Base-by-base conservation (phyloP, 179 eudicot genomes). In the Spergularia azorica region DNA sequence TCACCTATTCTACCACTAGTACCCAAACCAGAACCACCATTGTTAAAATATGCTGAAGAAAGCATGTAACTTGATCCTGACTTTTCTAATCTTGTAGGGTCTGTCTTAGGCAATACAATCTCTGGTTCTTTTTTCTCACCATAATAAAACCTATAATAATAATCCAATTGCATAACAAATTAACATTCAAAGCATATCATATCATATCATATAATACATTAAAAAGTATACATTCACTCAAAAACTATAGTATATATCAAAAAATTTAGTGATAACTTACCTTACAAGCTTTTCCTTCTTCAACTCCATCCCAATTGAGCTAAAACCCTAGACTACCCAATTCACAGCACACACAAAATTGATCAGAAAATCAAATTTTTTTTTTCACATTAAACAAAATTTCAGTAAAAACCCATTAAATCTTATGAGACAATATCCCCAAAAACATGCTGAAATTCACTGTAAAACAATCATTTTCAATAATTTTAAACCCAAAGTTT, bases 251-350 rank as follows among this genome's bases (percentile, higher is more conserved):
- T 26, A 26, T 26, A 26, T 26, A 26, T 26, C 2, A 26, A 26
- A 26, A 63, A 56, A 54, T 43, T 12, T 51, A 61, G 18, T 38
- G 6, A 13, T 3, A 62, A 72, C 84, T 70, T 75, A 92, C 97
- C 97, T 89, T 63, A 92, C 92, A 55, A 84, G 70, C 84, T 82
- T 91, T 77, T 89, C 88, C 69, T 84, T 86, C 86, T 88, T 88
- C 82, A 87, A 20, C 81, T 89, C 95, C 97, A 92, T 92, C 54
- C 76, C 70, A 77, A 77, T 14, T 76, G 56, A n/a, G 54, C 52
- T 74, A 82, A 60, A 74, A 74, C 77, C 81, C 82, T 78, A 74
- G 41, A 71, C 70, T 73, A 69, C 69, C 79, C 74, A 78, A 7
- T 61, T 78, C 58, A 73, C 12, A 74, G 43, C 17, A 66, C 26